These are phyloP conservation scores for Sporothrix sp. DNA, from an alignment of 2,329 filamentous ascomycete species.

Conservation along the genomic window DNA sequence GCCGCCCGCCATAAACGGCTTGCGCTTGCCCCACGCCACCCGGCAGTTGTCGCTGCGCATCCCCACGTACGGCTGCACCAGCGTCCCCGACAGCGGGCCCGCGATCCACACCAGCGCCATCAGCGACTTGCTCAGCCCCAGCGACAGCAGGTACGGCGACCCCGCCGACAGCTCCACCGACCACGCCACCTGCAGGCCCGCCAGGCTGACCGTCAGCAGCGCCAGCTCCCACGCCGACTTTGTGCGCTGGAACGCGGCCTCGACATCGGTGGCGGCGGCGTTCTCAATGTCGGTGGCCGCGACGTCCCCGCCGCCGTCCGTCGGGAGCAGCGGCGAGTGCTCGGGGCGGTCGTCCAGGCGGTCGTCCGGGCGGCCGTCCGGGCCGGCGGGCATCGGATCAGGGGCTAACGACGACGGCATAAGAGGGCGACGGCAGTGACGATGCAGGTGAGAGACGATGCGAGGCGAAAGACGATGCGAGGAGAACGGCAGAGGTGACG, in stretches of 20 bases:
- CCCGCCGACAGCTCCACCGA: slow-evolving; percentile 90
- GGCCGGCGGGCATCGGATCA: slow-evolving; percentile 16
- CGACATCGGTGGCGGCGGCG: slow-evolving; percentile 7
- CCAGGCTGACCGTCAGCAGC: slow-evolving; percentile 75
- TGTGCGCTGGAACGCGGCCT: slow-evolving; percentile 47
- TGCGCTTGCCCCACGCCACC: slow-evolving; percentile 64
- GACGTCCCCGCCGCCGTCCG: background rate
- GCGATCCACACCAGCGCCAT: slow-evolving; percentile 81
- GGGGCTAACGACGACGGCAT: slow-evolving; percentile 34
- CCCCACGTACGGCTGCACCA: slow-evolving; percentile 76
- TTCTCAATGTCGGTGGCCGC: background rate
- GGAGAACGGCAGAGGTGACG: too few species aligned
- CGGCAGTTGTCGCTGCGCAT: slow-evolving; percentile 73
- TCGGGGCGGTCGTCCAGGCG: slow-evolving; percentile 32
- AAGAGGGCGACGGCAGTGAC: background rate
- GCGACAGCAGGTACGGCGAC: slow-evolving; percentile 70
- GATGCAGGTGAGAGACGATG: background rate
- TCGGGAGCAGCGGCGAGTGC: slow-evolving; percentile 39
- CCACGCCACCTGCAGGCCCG: slow-evolving; percentile 89
- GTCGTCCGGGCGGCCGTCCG: background rate
- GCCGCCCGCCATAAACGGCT: slow-evolving; percentile 71
- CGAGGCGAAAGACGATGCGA: background rate
- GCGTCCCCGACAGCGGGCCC: slow-evolving; percentile 64
- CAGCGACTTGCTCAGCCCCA: slow-evolving; percentile 72
- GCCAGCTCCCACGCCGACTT: slow-evolving; percentile 83